Percentiles rank a stretch among this genome's conserved stretches.
These are phyloP conservation scores for Triticum aestivum DNA, from an alignment of 176 grass and related monocot genomes.

Conservation along the genomic window IWGSC_CS_RefSeq_v2.1 NC_057798.1:456311811-456312310, in stretches of 20 bases:
- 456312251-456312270: neutral
- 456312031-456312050: neutral
- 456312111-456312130: neutral
- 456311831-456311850: neutral
- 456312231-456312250: neutral
- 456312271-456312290: neutral
- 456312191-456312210: neutral
- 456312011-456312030: constrained; percentile 10
- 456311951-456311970: neutral
- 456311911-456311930: neutral
- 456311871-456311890: neutral
- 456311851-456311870: neutral
- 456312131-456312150: neutral
- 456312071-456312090: neutral
- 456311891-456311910: neutral
- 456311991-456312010: neutral
- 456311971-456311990: neutral
- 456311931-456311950: neutral
- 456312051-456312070: neutral
- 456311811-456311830: neutral
- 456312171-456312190: neutral
- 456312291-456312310: neutral
- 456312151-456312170: neutral
- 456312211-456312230: neutral
- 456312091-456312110: neutral